Evolutionary conservation across 345 rosid species (phyloP).

Genomic region (Populus pruinosa): DNA sequence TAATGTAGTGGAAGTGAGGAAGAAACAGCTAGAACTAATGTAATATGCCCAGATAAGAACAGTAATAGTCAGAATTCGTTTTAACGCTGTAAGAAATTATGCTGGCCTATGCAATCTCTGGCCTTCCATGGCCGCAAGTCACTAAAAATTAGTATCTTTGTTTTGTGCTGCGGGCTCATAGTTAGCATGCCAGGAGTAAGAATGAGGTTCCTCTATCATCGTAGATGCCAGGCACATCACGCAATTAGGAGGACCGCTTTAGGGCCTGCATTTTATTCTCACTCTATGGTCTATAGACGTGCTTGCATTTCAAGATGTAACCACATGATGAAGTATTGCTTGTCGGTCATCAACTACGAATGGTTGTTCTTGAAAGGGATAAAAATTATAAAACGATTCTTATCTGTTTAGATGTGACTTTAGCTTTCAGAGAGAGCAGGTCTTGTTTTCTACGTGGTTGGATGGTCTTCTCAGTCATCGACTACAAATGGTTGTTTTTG

Average conservation of each 20-base stretch:
- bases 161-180: not conserved
- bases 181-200: constrained; percentile 5
- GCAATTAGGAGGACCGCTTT: not conserved
- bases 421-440: too few relatives aligned
- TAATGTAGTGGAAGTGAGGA: not conserved
- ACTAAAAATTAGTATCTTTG: not conserved
- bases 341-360: too few relatives aligned
- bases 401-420: too few relatives aligned
- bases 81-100: too few relatives aligned
- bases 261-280: not conserved
- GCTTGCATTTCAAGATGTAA: not conserved
- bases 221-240: not conserved
- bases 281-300: not conserved
- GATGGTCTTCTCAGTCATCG: too few relatives aligned
- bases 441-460: too few relatives aligned
- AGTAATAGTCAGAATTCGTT: not conserved
- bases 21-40: not conserved
- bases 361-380: too few relatives aligned
- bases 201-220: not conserved
- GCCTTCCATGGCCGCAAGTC: not conserved
- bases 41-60: not conserved
- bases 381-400: too few relatives aligned
- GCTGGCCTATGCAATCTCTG: not conserved
- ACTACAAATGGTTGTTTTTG: too few relatives aligned
- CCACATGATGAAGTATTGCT: too few relatives aligned